Base-by-base conservation (phyloP, 2,329 filamentous ascomycete genomes). In the Ophiocordyceps camponoti-rufipedis region DNA sequence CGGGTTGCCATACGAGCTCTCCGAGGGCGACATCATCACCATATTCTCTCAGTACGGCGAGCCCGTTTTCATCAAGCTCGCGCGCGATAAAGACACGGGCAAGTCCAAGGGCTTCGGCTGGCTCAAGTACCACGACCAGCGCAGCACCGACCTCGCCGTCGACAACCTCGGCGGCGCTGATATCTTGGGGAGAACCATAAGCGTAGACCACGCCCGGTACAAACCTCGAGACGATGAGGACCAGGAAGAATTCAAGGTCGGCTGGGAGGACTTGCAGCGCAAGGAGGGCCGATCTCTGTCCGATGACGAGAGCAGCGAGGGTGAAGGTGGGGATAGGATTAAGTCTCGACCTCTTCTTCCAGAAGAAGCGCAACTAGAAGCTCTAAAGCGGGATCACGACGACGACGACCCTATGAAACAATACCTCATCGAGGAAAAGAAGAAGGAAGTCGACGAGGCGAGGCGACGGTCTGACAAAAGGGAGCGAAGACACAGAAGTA, bases 1-100 rank as follows among this genome's bases (percentile, higher is more conserved):
- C 57, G 89, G 89, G 28, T 74, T 98, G 12, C 86, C 88, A 4
- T 94, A 84, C 64, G 85, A 94, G 56, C 74, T 98, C 39, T 87
- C 86, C 43, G 91, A 98, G 67, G 93, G 93, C 63, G 91, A 98
- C 63, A 74, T 98, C 50, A 78, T 96, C 53, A 88, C 88, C 11
- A 93, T 98, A 49, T 98, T 96, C 69, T 94, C 87, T 7, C 91
- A 98, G 62, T 98, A 82, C 58, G 91, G 91, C 54, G 89, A 96
- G 59, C 93, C 93, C 2, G 85, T 88, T 3, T 93, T 89, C 64
- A 72, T 98, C 48, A 93, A 95, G 55, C 76, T 98, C 12, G 80
- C 82, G 43, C 85, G 91, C 56, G 91, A 98, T 70, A 91, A 91
- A 59, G 93, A 96, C 60, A 93, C 88, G 0, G 91, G 91, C 49